phyloP scores from a whole-genome alignment of 2,329 filamentous ascomycete genomes.

The Fusarium anthophilum region DNA sequence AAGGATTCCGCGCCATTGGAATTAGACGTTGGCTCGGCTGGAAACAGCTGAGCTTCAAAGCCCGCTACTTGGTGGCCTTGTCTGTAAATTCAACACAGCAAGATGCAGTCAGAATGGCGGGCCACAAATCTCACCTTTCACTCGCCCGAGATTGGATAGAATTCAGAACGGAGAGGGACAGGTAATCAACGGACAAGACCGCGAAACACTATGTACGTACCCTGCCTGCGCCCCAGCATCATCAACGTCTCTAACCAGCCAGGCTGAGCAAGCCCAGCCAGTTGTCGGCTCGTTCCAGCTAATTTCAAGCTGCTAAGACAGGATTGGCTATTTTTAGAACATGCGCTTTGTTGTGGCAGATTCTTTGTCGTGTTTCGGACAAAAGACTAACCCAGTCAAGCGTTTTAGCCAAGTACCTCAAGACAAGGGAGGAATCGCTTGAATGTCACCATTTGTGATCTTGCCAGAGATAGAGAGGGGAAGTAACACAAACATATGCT shows the following conservation, averaged over 20 bases:
- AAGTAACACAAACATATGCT: slow-evolving; percentile 15
- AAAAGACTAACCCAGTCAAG: slow-evolving; percentile 23
- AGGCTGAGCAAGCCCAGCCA: slow-evolving; percentile 8
- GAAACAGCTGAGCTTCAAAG: background rate
- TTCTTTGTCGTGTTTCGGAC: slow-evolving; percentile 36
- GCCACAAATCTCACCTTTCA: background rate
- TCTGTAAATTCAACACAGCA: background rate
- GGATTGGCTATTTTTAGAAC: slow-evolving; percentile 38
- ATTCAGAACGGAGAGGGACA: slow-evolving; percentile 1
- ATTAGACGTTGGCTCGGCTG: background rate
- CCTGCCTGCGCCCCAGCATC: slow-evolving; percentile 34
- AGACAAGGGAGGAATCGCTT: slow-evolving; percentile 20
- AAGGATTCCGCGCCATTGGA: background rate
- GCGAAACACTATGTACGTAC: background rate
- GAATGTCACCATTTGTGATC: slow-evolving; percentile 12
- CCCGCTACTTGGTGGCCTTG: background rate
- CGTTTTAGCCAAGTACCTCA: slow-evolving; percentile 16
- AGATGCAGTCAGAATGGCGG: slow-evolving; percentile 8
- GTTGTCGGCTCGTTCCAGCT: slow-evolving; percentile 32
- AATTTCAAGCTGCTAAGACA: slow-evolving; percentile 32
- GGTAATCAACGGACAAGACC: slow-evolving; percentile 8
- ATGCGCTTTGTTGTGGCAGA: slow-evolving; percentile 25
- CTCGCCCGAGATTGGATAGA: background rate
- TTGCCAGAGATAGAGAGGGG: background rate
- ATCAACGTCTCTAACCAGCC: slow-evolving; percentile 1